Conservation (phyloP, 805 yeast species). For the Candida odintsovae region DNA sequence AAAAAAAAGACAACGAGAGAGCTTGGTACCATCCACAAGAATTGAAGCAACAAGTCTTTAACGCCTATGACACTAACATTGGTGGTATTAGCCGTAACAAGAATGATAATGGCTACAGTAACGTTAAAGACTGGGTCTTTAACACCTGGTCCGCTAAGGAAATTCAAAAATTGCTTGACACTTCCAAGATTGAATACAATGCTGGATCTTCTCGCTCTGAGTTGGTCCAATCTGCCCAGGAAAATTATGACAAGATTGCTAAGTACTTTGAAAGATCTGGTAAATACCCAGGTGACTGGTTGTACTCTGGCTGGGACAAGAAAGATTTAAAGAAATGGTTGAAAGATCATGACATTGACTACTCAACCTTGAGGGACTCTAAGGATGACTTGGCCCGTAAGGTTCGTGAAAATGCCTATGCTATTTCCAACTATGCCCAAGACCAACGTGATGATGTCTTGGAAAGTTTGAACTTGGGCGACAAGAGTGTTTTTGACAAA, state of each 20-base stretch:
- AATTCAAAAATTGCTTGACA: constrained; percentile 28
- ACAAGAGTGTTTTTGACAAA: constrained; percentile 32
- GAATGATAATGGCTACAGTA: constrained; percentile 2
- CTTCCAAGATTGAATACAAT: constrained; percentile 26
- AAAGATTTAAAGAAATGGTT: constrained; percentile 47
- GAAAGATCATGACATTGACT: constrained; percentile 35
- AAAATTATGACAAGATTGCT: constrained; percentile 35
- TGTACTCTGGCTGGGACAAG: constrained; percentile 48
- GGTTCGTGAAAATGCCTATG: constrained; percentile 40
- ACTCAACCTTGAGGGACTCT: constrained; percentile 31
- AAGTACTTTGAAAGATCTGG: constrained; percentile 33
- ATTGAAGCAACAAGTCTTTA: constrained; percentile 13
- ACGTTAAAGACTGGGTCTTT: constrained; percentile 41
- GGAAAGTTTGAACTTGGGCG: constrained; percentile 33
- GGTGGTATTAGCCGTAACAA: neutral
- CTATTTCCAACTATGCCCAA: constrained; percentile 34
- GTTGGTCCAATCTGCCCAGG: constrained; percentile 35
- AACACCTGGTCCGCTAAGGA: constrained; percentile 37
- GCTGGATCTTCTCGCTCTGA: constrained; percentile 30
- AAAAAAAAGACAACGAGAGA: neutral
- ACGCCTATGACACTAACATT: neutral
- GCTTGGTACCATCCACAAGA: constrained; percentile 12
- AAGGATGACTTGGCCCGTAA: constrained; percentile 41
- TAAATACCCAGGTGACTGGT: constrained; percentile 44
- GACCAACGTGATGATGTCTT: constrained; percentile 34